Percentiles rank a stretch among this genome's conserved stretches.
These are phyloP conservation scores for Diaporthe velutina DNA, from an alignment of 2,329 filamentous ascomycete genomes.

Conservation along the genomic window DNA sequence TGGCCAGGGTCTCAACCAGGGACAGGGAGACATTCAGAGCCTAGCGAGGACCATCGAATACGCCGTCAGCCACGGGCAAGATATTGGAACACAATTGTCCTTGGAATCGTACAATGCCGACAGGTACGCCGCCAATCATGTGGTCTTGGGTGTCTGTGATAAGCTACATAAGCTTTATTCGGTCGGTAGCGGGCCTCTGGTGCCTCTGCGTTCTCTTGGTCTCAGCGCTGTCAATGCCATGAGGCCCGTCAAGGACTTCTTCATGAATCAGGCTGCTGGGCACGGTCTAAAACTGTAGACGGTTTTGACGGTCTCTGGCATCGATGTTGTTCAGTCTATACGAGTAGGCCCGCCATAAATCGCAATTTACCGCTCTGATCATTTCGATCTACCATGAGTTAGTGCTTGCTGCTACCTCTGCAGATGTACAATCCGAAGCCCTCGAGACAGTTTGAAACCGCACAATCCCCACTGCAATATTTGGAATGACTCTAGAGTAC, in stretches of 20 bases:
- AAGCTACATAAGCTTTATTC: constrained; percentile 94
- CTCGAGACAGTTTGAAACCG: background rate
- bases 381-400: background rate
- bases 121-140: constrained; percentile 85
- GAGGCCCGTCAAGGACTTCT: constrained; percentile 81
- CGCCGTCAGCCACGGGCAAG: constrained; percentile 85
- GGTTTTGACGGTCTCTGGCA: background rate
- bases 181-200: constrained; percentile 82
- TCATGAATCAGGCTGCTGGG: constrained; percentile 82
- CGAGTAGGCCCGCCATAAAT: too few relatives aligned
- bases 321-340: background rate
- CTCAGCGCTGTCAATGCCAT: constrained; percentile 81
- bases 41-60: constrained; percentile 81
- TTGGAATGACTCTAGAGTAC: background rate
- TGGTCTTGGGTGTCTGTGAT: constrained; percentile 84
- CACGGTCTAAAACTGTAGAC: constrained; percentile 60
- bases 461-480: background rate
- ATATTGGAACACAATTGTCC: constrained; percentile 83
- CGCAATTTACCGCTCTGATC: background rate
- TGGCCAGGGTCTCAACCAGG: constrained; percentile 94
- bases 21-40: constrained; percentile 88
- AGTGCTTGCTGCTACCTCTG: background rate
- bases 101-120: constrained; percentile 86
- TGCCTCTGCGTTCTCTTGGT: constrained; percentile 83
- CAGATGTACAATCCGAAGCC: background rate